phyloP scores from a whole-genome alignment of 257 asterid genomes.

The Solanum bukasovii region DNA sequence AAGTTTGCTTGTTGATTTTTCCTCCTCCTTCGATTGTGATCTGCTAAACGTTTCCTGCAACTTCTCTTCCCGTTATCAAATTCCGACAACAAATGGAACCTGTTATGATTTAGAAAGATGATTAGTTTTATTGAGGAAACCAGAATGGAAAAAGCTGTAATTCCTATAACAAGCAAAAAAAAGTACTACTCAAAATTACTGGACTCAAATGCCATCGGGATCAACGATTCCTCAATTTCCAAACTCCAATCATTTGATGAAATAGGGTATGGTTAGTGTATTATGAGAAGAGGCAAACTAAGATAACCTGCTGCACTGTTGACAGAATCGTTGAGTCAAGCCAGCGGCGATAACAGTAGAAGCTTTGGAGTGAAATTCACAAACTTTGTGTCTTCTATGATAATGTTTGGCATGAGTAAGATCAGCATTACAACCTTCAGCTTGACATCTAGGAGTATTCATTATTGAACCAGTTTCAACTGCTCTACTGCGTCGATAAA shows the following conservation, averaged over 20 bases:
- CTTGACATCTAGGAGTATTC: constrained; percentile 78
- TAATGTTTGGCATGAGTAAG: constrained; percentile 86
- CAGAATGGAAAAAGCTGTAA: constrained; percentile 8
- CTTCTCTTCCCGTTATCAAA: constrained; percentile 95
- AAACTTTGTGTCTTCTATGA: constrained; percentile 98
- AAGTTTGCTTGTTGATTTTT: constrained; percentile 55
- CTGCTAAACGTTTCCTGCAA: constrained; percentile 92
- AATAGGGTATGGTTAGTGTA: constrained; percentile 3
- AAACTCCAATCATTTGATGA: constrained; percentile 29
- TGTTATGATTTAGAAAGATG: constrained; percentile 10
- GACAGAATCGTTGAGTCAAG: constrained; percentile 95
- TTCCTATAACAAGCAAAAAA: constrained; percentile 36
- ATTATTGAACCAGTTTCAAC: constrained; percentile 49
- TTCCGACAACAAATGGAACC: constrained; percentile 86
- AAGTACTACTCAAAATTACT: constrained; percentile 23
- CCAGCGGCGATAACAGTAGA: constrained; percentile 92
- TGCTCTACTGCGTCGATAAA: constrained; percentile 81
- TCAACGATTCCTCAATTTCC: constrained; percentile 16
- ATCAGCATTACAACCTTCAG: constrained; percentile 95
- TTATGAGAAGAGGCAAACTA: neutral
- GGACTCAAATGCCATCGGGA: constrained; percentile 86
- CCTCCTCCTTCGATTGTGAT: constrained; percentile 82
- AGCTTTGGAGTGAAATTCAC: constrained; percentile 96
- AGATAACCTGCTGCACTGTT: constrained; percentile 94
- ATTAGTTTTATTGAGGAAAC: neutral